Evolutionary conservation across 352 stramenopile species (phyloP).

Genomic region (Pythium coloratum): DNA sequence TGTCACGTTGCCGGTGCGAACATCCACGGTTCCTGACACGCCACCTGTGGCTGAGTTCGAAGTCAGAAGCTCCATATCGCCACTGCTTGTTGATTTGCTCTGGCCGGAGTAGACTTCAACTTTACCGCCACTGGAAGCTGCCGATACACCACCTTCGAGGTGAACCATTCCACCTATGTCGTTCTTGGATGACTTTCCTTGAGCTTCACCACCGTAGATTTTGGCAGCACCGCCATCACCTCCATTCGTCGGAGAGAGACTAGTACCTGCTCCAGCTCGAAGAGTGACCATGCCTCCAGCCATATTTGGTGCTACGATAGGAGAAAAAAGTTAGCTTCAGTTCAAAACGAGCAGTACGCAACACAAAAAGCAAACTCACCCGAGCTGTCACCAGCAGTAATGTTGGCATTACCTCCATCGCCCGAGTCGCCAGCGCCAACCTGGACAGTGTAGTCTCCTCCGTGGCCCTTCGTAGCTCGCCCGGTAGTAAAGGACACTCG

Average conservation of each 20-base stretch:
- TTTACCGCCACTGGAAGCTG: constrained; percentile 54
- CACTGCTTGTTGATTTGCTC: constrained; percentile 52
- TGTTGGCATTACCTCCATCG: constrained; percentile 50
- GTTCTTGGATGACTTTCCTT: constrained; percentile 38
- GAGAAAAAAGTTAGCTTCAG: not conserved
- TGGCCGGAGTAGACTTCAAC: constrained; percentile 60
- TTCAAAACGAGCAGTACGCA: not conserved
- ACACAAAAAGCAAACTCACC: constrained; percentile 33
- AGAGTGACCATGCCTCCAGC: constrained; percentile 51
- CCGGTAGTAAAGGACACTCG: constrained; percentile 36
- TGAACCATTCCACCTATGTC: constrained; percentile 62
- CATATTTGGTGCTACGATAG: constrained; percentile 32
- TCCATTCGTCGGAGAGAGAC: constrained; percentile 42
- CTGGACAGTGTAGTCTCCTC: constrained; percentile 37
- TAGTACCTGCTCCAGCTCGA: constrained; percentile 56
- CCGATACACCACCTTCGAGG: constrained; percentile 55
- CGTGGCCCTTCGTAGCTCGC: constrained; percentile 39
- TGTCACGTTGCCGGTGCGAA: constrained; percentile 75
- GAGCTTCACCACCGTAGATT: constrained; percentile 55
- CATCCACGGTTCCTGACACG: constrained; percentile 69
- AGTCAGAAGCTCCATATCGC: constrained; percentile 60
- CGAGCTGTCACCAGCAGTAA: constrained; percentile 69
- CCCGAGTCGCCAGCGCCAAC: constrained; percentile 37
- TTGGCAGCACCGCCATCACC: constrained; percentile 61
- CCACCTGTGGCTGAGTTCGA: constrained; percentile 75